Conservation (phyloP, 805 yeast genomes). For the baker's yeast (Saccharomyces cerevisiae) region DNA sequence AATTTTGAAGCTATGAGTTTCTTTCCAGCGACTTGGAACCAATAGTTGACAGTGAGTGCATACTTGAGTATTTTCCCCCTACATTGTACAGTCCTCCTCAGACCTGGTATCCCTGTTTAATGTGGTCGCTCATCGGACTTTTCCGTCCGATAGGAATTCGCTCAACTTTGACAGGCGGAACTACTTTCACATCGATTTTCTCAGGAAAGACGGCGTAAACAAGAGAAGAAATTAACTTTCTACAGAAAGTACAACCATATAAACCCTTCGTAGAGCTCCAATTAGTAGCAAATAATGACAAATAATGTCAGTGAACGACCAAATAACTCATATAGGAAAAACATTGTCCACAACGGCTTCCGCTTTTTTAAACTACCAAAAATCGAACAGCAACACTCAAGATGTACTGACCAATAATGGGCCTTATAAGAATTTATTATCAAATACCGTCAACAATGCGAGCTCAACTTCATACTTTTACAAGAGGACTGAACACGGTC, state of each 20-base stretch:
- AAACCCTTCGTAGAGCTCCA: neutral
- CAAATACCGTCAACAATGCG: conserved; percentile 20
- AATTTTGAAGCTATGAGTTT: too few relatives aligned
- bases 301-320: conserved; percentile 23
- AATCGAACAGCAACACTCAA: conserved; percentile 19
- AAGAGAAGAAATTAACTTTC: neutral
- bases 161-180: neutral
- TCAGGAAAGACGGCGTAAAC: neutral
- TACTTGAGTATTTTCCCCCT: neutral
- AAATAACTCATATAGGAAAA: conserved; percentile 34
- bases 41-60: neutral
- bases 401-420: conserved; percentile 28
- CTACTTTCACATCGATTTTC: neutral
- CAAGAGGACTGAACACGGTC: neutral
- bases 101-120: neutral
- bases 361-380: conserved; percentile 40
- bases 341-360: conserved; percentile 52
- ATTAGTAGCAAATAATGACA: conserved; percentile 5
- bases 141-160: neutral
- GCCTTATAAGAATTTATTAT: conserved; percentile 25
- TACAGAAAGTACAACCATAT: neutral
- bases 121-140: neutral
- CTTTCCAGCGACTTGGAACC: too few relatives aligned
- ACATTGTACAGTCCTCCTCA: neutral
- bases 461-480: conserved; percentile 1